phyloP scores from a whole-genome alignment of 345 rosid genomes.

The Lepidium africanum region DNA sequence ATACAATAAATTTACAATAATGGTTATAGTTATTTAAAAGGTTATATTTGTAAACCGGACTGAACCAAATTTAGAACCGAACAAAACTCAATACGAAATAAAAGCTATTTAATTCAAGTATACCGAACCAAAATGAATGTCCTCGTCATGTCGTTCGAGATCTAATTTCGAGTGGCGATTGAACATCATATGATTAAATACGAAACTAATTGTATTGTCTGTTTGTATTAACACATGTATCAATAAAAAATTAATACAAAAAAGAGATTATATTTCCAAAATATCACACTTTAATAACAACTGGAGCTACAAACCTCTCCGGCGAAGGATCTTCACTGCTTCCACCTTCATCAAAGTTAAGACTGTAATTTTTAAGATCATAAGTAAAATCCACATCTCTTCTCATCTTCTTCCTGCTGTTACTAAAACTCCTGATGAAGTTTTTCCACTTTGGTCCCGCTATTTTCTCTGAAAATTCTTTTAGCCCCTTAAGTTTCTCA shows the following conservation, averaged over 20 bases:
- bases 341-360: conserved; percentile 66
- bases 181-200: neutral
- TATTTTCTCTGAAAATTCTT: conserved; percentile 41
- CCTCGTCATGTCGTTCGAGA: no score
- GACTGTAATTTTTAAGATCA: conserved; percentile 57
- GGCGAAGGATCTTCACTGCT: conserved; percentile 22
- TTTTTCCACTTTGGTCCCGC: conserved; percentile 68
- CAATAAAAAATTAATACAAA: neutral
- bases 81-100: no score
- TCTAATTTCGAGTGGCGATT: neutral
- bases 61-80: no score
- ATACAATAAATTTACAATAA: no score
- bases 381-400: conserved; percentile 37
- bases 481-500: conserved; percentile 30
- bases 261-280: neutral
- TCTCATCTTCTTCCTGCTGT: conserved; percentile 24
- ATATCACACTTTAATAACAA: neutral
- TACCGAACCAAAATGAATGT: no score
- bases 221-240: conserved; percentile 6
- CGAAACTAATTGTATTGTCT: neutral
- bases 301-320: conserved; percentile 36
- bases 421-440: conserved; percentile 39
- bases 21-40: no score
- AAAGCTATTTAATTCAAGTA: no score
- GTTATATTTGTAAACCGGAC: no score